A percentile compares a stretch with the other conserved stretches of the same genome.
Evolutionary conservation across 1,139 yeast genomes (phyloP).

Genomic region (Geotrichum klebahnii): DNA sequence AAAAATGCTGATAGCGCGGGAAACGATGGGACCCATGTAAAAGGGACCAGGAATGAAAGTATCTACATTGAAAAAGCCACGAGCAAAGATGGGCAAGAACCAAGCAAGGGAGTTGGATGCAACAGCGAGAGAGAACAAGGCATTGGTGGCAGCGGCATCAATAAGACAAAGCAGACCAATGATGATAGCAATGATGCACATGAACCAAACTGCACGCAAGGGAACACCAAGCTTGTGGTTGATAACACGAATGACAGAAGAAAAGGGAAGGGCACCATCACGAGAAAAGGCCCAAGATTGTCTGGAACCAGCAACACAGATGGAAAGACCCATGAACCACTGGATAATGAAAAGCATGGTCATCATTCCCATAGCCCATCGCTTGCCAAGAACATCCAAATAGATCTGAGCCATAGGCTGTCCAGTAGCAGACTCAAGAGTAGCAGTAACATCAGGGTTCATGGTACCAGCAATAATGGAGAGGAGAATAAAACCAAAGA

Average conservation of each 20-base stretch:
- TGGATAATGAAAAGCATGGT: conserved; percentile 34
- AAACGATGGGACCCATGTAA: conserved; percentile 50
- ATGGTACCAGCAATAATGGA: conserved; percentile 56
- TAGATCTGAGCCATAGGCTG: conserved; percentile 56
- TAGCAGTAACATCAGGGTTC: conserved; percentile 47
- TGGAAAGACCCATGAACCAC: conserved; percentile 61
- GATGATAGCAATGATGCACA: conserved; percentile 46
- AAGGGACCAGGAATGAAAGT: conserved; percentile 62
- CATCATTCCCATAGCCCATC: conserved; percentile 53
- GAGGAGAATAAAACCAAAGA: conserved; percentile 56
- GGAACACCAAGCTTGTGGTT: conserved; percentile 54
- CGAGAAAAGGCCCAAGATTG: conserved; percentile 84
- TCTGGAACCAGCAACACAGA: conserved; percentile 79
- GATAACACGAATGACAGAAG: conserved; percentile 49
- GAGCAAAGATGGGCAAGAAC: conserved; percentile 53
- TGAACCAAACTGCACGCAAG: conserved; percentile 54
- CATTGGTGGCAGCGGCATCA: conserved; percentile 55
- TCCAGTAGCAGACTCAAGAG: conserved; percentile 35
- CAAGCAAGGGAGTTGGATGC: conserved; percentile 63
- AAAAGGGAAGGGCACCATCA: conserved; percentile 79
- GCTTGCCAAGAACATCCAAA: conserved; percentile 60
- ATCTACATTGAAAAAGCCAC: conserved; percentile 43
- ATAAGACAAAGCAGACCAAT: conserved; percentile 58
- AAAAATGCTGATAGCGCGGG: conserved; percentile 37
- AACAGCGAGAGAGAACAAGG: conserved; percentile 54